These are phyloP conservation scores for Erigeron philadelphicus DNA, from an alignment of 140 eudicot genomes.

Conservation along the genomic window DNA sequence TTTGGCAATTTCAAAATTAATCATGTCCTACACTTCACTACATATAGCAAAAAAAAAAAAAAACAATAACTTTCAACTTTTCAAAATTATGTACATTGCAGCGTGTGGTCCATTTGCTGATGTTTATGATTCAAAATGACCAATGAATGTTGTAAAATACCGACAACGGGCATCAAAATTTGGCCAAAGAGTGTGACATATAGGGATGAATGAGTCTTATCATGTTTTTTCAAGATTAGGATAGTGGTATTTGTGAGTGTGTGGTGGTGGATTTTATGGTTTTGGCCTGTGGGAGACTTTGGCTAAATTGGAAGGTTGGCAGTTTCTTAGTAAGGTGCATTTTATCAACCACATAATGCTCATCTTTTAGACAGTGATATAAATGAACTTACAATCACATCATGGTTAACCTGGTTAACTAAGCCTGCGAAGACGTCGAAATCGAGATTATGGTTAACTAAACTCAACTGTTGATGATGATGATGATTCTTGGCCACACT, in stretches of 20 bases:
- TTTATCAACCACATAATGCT: conserved; percentile 29
- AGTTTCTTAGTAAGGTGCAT: conserved; percentile 21
- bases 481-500: conserved; percentile 28
- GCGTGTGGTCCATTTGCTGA: conserved; percentile 9
- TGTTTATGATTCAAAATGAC: conserved; percentile 19
- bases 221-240: conserved; percentile 19
- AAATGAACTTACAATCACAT: conserved; percentile 16
- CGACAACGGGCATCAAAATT: conserved; percentile 13
- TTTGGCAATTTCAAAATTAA: conserved; percentile 3
- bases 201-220: conserved; percentile 30
- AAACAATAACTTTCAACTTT: background rate
- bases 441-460: background rate
- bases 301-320: conserved; percentile 25
- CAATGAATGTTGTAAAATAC: conserved; percentile 11
- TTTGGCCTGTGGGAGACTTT: conserved; percentile 2
- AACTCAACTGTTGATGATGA: conserved; percentile 2
- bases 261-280: conserved; percentile 31
- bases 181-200: background rate
- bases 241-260: conserved; percentile 30
- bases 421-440: background rate
- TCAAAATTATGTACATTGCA: conserved; percentile 19
- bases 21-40: conserved; percentile 8
- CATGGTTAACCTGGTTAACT: background rate
- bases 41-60: background rate
- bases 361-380: conserved; percentile 23